A percentile compares a stretch with the other conserved stretches of the same genome.
phyloP scores from a whole-genome alignment of 2,329 filamentous ascomycete genomes.

The Coniochaeta sp. region DNA sequence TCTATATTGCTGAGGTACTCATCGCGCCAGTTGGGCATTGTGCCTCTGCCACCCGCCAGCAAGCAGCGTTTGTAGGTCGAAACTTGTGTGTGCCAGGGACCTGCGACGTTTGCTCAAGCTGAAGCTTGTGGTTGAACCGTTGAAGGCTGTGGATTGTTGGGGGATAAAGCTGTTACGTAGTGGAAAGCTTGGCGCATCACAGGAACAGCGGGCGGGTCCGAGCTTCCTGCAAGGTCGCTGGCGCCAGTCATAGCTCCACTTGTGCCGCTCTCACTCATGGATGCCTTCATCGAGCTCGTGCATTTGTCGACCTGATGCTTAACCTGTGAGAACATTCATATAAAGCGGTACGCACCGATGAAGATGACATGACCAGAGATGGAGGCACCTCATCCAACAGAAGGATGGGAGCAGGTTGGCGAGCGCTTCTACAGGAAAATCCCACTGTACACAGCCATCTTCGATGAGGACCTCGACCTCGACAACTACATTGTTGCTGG shows the following conservation, averaged over 20 bases:
- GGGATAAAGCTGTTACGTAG: conserved; percentile 1
- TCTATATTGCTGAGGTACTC: conserved; percentile 73
- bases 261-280: neutral
- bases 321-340: neutral
- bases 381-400: conserved; percentile 60
- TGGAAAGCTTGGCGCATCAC: neutral
- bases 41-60: conserved; percentile 5
- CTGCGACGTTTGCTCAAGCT: neutral
- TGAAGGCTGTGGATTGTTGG: neutral
- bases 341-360: neutral
- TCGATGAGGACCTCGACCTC: conserved; percentile 87
- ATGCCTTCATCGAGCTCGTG: neutral
- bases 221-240: neutral
- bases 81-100: neutral
- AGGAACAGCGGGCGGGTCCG: neutral
- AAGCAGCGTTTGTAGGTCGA: neutral
- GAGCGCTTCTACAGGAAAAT: conserved; percentile 94
- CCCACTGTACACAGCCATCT: conserved; percentile 86
- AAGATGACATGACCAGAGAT: conserved; percentile 32
- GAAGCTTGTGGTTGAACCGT: neutral
- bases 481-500: conserved; percentile 90
- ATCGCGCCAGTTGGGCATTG: conserved; percentile 65
- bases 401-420: conserved; percentile 90
- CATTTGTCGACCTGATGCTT: neutral
- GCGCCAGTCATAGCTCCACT: neutral